Evolutionary conservation across 306 rosid genomes (phyloP).

Genomic region (Mucuna pruriens): DNA sequence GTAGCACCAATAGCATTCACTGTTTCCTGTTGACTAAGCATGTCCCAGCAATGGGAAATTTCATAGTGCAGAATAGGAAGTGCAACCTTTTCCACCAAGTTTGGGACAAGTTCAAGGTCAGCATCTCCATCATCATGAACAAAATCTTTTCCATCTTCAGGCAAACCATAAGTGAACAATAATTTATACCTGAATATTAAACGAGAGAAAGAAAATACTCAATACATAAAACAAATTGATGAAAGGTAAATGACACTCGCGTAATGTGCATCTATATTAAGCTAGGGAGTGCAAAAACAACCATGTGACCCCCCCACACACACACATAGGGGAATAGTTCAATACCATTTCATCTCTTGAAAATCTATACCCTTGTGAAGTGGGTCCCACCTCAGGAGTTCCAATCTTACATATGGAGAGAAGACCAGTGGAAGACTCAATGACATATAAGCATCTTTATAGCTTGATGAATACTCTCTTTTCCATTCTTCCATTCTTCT

Average conservation of each 20-base stretch:
- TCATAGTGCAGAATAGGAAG: constrained; percentile 89
- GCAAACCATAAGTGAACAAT: constrained; percentile 73
- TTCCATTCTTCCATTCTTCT: constrained; percentile 91
- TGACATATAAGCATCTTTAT: constrained; percentile 89
- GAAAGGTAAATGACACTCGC: constrained; percentile 1
- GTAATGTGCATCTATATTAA: not conserved
- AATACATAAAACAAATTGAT: not conserved
- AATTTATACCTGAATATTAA: constrained; percentile 52
- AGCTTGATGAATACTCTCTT: constrained; percentile 66
- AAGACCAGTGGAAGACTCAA: constrained; percentile 83
- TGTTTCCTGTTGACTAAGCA: constrained; percentile 83
- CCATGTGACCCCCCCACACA: too few relatives aligned
- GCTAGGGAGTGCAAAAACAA: not conserved
- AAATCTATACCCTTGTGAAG: constrained; percentile 81
- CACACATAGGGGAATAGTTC: constrained; percentile 39
- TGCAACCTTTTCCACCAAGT: constrained; percentile 91
- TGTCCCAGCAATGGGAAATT: constrained; percentile 89
- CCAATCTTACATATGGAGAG: constrained; percentile 94
- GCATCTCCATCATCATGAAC: constrained; percentile 79
- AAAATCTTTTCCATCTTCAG: constrained; percentile 67
- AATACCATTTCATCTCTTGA: constrained; percentile 88
- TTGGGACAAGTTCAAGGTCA: constrained; percentile 90
- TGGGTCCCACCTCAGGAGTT: constrained; percentile 97
- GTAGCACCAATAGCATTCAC: constrained; percentile 77
- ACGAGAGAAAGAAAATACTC: not conserved